phyloP scores from a whole-genome alignment of 139 green algal species.

The Coelastrella sp. region DNA sequence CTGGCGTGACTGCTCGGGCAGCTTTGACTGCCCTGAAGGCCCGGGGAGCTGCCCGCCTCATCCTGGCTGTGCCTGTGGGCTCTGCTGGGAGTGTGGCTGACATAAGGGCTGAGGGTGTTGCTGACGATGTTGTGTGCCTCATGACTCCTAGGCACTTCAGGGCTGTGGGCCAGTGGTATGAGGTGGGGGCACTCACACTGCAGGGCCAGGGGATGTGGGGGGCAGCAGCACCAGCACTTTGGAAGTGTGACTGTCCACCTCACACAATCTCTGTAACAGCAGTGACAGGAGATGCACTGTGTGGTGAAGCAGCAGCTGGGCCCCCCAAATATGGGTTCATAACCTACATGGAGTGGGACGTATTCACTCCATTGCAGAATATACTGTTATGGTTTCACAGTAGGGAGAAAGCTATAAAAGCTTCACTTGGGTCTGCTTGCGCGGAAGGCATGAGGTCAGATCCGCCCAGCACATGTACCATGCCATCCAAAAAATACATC shows the following conservation, averaged over 20 bases:
- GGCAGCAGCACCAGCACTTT: background rate
- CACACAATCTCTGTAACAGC: background rate
- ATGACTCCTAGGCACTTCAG: slow-evolving; percentile 14
- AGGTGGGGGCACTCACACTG: no score
- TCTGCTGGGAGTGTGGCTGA: slow-evolving; percentile 32
- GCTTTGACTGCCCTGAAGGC: slow-evolving; percentile 28
- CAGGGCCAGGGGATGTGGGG: no score
- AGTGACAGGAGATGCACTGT: background rate
- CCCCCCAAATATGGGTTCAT: no score
- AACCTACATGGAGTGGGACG: no score
- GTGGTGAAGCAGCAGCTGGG: background rate
- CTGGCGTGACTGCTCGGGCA: slow-evolving; percentile 40
- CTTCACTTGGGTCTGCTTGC: no score
- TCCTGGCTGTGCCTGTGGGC: slow-evolving; percentile 45
- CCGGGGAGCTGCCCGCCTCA: background rate
- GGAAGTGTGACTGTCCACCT: no score
- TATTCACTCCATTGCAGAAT: no score
- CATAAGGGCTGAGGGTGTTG: background rate
- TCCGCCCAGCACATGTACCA: no score
- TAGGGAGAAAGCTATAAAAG: no score
- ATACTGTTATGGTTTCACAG: no score
- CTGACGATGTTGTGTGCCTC: slow-evolving; percentile 31
- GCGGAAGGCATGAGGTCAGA: no score
- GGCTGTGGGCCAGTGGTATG: slow-evolving; percentile 30
- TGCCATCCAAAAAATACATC: no score